Evolutionary conservation across 2,329 filamentous ascomycete species (phyloP), one percentile per base, ranked within the genome.

Genomic region (Colletotrichum acutatum): DNA sequence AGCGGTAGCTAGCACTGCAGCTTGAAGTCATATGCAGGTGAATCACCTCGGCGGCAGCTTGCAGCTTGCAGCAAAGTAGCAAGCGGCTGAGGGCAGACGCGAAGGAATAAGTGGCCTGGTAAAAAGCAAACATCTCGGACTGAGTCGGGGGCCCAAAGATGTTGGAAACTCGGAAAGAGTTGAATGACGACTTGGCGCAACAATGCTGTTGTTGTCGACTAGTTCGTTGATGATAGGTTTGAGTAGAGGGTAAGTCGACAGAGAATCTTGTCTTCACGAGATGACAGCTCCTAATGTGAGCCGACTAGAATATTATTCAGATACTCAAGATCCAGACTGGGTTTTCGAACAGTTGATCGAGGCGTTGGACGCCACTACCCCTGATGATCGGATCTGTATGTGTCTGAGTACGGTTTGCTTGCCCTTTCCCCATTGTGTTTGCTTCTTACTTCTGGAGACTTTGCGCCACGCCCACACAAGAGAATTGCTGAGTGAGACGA

Each of bases 111-210:
- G 49, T 22, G 26, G 24, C 6, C 14, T n/a, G 26, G 24, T 9
- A 34, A 46, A 64, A 62, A 67, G 62, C 68, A 74, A 74, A 68
- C 68, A 74, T 26, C 26, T 37, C 26, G 53, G 52, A n/a, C 26
- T 49, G 37, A 12, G 24, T 57, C 46, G 57, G 22, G 24, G 28
- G 34, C 32, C 42, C 11, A 28, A 49, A n/a, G 26, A 16, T n/a
- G 24, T 42, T 7, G 37, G 37, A 42, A 42, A 42, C 42, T 49
- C 19, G 24, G 57, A 11, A 26, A 66, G 46, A 62, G 71, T 28
- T 16, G 19, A 49, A 56, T 19, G 57, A 66, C 46, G 61, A 52
- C 37, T 54, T 26, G 30, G 37, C 30, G 32, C 60, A 70, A 59
- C 42, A 4, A 26, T 68, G 37, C 30, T 16, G 26, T 68, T 49